These are phyloP conservation scores for Apiospora koreana DNA, from an alignment of 2,329 filamentous ascomycete genomes.

Conservation along the genomic window DNA sequence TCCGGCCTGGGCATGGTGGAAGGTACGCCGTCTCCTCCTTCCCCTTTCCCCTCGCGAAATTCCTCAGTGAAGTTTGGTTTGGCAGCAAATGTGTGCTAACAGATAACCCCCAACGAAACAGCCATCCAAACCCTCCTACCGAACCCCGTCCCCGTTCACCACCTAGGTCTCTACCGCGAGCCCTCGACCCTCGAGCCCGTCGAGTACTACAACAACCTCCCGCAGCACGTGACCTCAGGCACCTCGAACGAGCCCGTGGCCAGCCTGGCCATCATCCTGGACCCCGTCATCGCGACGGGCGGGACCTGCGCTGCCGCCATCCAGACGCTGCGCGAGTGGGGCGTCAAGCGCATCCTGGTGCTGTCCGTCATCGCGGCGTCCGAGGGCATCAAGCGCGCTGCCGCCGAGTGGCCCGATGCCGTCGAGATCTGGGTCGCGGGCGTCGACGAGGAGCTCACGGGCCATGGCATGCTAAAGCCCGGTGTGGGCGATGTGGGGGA, in stretches of 20 bases:
- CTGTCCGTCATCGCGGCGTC: constrained; percentile 73
- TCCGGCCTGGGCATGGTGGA: constrained; percentile 92
- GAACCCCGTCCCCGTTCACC: constrained; percentile 77
- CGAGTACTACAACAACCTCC: constrained; percentile 98
- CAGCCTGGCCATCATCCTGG: constrained; percentile 77
- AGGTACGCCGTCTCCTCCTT: constrained; percentile 47
- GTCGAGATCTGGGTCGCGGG: constrained; percentile 82
- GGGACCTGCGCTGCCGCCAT: constrained; percentile 89
- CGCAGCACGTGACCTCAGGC: constrained; percentile 58
- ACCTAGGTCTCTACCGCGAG: constrained; percentile 93
- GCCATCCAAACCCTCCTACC: constrained; percentile 84
- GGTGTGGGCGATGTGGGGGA: constrained; percentile 91
- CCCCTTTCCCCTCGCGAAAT: neutral
- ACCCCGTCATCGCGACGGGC: constrained; percentile 92
- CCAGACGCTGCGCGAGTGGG: constrained; percentile 87
- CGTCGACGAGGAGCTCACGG: constrained; percentile 72
- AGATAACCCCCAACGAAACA: constrained; percentile 30
- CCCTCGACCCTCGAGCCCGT: constrained; percentile 84
- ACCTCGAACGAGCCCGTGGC: constrained; percentile 27
- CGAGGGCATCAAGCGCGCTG: constrained; percentile 70
- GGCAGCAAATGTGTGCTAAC: neutral
- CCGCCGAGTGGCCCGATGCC: constrained; percentile 74
- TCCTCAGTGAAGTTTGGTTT: too few relatives aligned
- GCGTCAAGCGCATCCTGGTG: constrained; percentile 78
- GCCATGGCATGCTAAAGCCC: constrained; percentile 86